Percentiles rank a stretch among this genome's conserved stretches.
Conservation (phyloP, 1,139 yeast genomes). For the Nakaseomyces delphensis region DNA sequence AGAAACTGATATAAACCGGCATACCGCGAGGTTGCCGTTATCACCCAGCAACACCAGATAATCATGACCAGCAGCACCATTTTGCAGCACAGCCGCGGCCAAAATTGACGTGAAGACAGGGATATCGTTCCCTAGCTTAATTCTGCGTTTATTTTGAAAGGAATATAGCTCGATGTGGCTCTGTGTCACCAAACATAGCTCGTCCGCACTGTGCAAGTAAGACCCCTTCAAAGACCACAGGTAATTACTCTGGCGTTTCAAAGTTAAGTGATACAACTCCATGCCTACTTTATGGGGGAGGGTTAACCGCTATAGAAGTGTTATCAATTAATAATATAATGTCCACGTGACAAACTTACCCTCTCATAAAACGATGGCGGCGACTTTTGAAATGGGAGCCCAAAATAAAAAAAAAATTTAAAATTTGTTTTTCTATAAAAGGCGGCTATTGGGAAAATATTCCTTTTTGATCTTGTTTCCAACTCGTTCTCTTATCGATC, state of each 20-base stretch:
- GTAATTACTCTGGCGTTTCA: slow-evolving; percentile 48
- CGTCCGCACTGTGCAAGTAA: slow-evolving; percentile 43
- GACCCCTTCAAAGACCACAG: slow-evolving; percentile 54
- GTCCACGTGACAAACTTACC: neutral
- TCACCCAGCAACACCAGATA: slow-evolving; percentile 66
- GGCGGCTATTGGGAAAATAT: neutral
- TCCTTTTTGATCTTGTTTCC: too few relatives aligned
- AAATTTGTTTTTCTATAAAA: neutral
- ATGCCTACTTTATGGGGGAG: too few relatives aligned
- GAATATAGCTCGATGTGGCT: slow-evolving; percentile 33
- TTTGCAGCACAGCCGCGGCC: slow-evolving; percentile 32
- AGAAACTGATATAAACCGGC: slow-evolving; percentile 53
- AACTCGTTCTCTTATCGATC: neutral
- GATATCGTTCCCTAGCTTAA: slow-evolving; percentile 37
- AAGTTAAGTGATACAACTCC: slow-evolving; percentile 55
- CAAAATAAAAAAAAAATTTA: too few relatives aligned
- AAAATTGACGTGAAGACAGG: slow-evolving; percentile 52
- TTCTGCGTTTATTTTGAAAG: slow-evolving; percentile 48
- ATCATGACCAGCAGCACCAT: slow-evolving; percentile 38
- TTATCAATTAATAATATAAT: too few relatives aligned
- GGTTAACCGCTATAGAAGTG: too few relatives aligned
- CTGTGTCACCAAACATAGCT: slow-evolving; percentile 27
- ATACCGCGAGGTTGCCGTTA: slow-evolving; percentile 62
- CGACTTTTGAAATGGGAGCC: too few relatives aligned
- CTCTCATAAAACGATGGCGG: neutral